Conservation (phyloP, 2,329 filamentous ascomycete genomes). For the Lanzia echinophila region DNA sequence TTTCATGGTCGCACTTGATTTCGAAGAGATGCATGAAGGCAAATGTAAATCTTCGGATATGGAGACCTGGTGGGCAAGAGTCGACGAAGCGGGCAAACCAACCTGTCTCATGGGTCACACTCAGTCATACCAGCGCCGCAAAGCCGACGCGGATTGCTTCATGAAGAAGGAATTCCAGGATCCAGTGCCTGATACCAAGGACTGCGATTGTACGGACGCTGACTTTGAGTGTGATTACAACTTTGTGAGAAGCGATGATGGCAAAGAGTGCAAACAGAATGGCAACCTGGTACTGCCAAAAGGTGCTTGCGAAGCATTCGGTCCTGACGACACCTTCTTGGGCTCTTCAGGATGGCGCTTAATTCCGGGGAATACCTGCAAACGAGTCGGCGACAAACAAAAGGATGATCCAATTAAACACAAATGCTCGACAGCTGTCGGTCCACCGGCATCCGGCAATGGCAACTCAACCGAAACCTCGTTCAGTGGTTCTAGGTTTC, state of each 20-base stretch:
- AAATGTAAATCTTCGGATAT: conserved; percentile 81
- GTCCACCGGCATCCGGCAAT: conserved; percentile 54
- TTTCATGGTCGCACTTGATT: conserved; percentile 73
- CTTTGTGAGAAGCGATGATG: conserved; percentile 62
- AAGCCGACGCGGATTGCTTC: conserved; percentile 84
- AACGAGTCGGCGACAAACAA: conserved; percentile 51
- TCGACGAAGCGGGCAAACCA: conserved; percentile 71
- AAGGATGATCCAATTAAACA: conserved; percentile 69
- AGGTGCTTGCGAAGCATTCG: conserved; percentile 57
- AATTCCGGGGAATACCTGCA: conserved; percentile 78
- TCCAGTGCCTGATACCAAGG: conserved; percentile 58
- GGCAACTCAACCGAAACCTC: conserved; percentile 53
- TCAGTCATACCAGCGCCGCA: conserved; percentile 78
- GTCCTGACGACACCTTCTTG: conserved; percentile 58
- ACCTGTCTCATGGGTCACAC: conserved; percentile 95
- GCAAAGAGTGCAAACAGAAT: conserved; percentile 60
- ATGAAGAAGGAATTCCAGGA: conserved; percentile 81
- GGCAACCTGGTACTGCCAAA: conserved; percentile 57
- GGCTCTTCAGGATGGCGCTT: conserved; percentile 87
- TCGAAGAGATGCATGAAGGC: conserved; percentile 69
- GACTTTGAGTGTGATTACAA: conserved; percentile 98
- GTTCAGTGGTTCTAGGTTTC: conserved; percentile 52
- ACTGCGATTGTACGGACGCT: conserved; percentile 72
- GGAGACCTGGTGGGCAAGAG: conserved; percentile 81
- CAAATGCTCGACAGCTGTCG: conserved; percentile 61